Evolutionary conservation across 768 basidiomycete species (phyloP).

Genomic region (Obba rivulosa): DNA sequence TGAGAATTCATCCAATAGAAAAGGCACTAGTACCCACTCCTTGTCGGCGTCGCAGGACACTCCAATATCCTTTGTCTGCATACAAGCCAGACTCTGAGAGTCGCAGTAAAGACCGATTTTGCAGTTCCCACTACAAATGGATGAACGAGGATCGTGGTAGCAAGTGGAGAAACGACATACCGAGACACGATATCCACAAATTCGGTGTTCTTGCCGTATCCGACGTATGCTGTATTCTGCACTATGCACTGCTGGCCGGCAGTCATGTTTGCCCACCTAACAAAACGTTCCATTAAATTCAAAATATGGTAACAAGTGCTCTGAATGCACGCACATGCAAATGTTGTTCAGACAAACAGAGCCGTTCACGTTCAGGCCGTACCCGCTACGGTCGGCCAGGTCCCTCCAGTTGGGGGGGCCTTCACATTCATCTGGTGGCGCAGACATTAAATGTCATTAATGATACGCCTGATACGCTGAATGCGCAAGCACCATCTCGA

Average conservation of each 20-base stretch:
- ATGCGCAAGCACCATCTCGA: conserved; percentile 57
- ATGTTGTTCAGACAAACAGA: conserved; percentile 76
- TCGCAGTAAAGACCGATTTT: conserved; percentile 73
- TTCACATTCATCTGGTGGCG: conserved; percentile 66
- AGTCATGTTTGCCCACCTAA: conserved; percentile 77
- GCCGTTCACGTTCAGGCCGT: conserved; percentile 74
- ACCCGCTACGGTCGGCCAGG: conserved; percentile 56
- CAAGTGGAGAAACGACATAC: conserved; percentile 31
- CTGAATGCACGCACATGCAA: conserved; percentile 60
- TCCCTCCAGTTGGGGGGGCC: conserved; percentile 60
- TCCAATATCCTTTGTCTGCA: conserved; percentile 51
- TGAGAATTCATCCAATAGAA: not conserved
- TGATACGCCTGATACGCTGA: conserved; percentile 8
- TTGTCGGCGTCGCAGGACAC: conserved; percentile 58
- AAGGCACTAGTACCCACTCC: conserved; percentile 47
- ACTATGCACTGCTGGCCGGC: conserved; percentile 56
- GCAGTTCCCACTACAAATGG: conserved; percentile 59
- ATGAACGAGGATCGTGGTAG: not conserved
- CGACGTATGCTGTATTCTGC: conserved; percentile 78
- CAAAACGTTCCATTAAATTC: not conserved
- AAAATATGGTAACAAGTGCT: not conserved
- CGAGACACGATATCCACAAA: conserved; percentile 80
- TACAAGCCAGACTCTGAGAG: conserved; percentile 48
- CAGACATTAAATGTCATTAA: too few species aligned
- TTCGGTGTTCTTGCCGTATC: conserved; percentile 51